phyloP scores from a whole-genome alignment of 148 eudicot species.

The Camellia lanceoleosa region DNA sequence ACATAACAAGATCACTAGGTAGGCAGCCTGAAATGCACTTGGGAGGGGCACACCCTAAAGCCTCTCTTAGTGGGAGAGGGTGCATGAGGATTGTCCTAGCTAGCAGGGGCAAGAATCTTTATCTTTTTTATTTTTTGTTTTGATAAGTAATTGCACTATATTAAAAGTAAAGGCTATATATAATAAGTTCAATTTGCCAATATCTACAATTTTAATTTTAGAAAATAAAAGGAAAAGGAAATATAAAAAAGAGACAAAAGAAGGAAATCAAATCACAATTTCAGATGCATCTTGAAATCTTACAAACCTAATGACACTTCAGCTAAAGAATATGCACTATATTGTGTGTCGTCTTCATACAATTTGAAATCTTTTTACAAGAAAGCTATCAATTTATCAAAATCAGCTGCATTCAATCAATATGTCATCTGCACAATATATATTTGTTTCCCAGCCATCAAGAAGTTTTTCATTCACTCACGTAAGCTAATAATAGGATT shows the following conservation, averaged over 20 bases:
- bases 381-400: neutral
- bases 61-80: neutral
- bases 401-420: neutral
- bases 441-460: neutral
- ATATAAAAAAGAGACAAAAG: neutral
- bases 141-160: neutral
- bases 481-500: constrained; percentile 5
- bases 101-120: neutral
- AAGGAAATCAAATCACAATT: neutral
- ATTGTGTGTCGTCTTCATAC: neutral
- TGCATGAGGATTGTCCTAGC: neutral
- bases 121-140: neutral
- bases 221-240: neutral
- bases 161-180: neutral
- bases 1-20: neutral
- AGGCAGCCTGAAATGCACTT: neutral
- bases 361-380: neutral
- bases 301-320: neutral
- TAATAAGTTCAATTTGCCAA: neutral
- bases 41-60: neutral
- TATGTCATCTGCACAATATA: neutral
- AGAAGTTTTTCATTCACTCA: neutral
- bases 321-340: neutral
- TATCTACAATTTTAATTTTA: neutral
- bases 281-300: neutral